Evolutionary conservation across 2,329 filamentous ascomycete genomes (phyloP), one percentile per base, ranked within the genome.

Genomic region (Trichoderma semiorbis): DNA sequence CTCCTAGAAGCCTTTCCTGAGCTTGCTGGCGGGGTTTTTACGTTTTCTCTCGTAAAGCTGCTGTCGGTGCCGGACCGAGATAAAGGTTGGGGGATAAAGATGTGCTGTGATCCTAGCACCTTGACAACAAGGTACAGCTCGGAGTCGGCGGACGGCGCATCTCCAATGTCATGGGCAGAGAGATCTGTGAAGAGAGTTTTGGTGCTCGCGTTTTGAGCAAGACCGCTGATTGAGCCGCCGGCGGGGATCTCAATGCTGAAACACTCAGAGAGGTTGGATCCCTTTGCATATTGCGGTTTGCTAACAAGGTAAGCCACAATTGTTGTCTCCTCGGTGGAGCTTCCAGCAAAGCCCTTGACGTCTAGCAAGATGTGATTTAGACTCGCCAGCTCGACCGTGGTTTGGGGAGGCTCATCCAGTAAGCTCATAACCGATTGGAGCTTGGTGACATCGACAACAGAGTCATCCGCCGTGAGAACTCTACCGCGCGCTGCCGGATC

Each of bases 401-500:
- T 85, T 24, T 89, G 88, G 0, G 94, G 95, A n/a, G 91, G 89
- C 75, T 93, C 92, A 72, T 97, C 92, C 60, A 99, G 85, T 77
- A 98, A 87, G 81, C 94, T 97, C 96, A 99, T 99, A 78, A 95
- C 89, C 5, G 96, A 97, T 83, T 99, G 97, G 71, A 98, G 85
- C 79, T 91, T 94, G 7, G 95, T 95, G 75, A 98, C 89, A 72
- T 97, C 93, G 32, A 98, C 92, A 5, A 96, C 93, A 1, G 95
- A 97, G 81, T 99, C 96, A 68, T 98, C 92, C 14, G 93, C 94
- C 0, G 95, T 98, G 77, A 99, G 83, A 32, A 98, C 90, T 60
- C 95, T 90, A 10, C 96, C 96, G 34, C 92, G 89, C 78, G 95
- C 91, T 24, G 87, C 88, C 2, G 96, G 94, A 81, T 97, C 96